Conservation (phyloP, 306 rosid species). For the Casuarina equisetifolia region DNA sequence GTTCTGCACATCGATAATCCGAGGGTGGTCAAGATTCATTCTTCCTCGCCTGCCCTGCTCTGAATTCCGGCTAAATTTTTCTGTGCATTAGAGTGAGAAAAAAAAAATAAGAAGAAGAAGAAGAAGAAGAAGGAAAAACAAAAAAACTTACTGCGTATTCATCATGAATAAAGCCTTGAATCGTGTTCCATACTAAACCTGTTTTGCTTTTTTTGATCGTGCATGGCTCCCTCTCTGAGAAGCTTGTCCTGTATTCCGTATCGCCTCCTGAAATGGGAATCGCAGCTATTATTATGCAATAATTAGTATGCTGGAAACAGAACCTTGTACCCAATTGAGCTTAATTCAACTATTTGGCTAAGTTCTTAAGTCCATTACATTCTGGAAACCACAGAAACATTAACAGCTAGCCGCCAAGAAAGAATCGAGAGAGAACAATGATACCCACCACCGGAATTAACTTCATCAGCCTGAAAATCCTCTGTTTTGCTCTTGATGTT, state of each 20-base stretch:
- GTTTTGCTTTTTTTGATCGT: conserved; percentile 94
- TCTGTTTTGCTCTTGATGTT: conserved; percentile 87
- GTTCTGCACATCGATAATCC: conserved; percentile 94
- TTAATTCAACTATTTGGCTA: too few relatives aligned
- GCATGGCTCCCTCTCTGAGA: conserved; percentile 94
- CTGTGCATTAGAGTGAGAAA: conserved; percentile 50
- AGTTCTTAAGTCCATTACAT: background rate
- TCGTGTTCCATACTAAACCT: conserved; percentile 47
- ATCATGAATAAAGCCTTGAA: conserved; percentile 14
- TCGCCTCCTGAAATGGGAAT: conserved; percentile 66
- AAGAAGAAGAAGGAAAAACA: conserved; percentile 2
- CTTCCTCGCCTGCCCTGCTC: conserved; percentile 70
- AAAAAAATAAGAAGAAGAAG: conserved; percentile 9
- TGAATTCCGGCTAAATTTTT: conserved; percentile 68
- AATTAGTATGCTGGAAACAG: background rate
- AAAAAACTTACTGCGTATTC: conserved; percentile 5
- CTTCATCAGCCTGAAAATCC: conserved; percentile 71
- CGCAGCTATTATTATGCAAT: background rate
- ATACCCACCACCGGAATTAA: conserved; percentile 66
- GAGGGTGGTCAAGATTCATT: conserved; percentile 98
- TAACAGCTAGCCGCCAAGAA: conserved; percentile 14
- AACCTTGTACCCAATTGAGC: too few relatives aligned
- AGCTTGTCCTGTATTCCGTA: conserved; percentile 77
- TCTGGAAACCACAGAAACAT: too few relatives aligned
- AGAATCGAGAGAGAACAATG: conserved; percentile 26